These are phyloP conservation scores for Daldinia vernicosa DNA, from an alignment of 495 filamentous ascomycete genomes.

Conservation along the genomic window DNA sequence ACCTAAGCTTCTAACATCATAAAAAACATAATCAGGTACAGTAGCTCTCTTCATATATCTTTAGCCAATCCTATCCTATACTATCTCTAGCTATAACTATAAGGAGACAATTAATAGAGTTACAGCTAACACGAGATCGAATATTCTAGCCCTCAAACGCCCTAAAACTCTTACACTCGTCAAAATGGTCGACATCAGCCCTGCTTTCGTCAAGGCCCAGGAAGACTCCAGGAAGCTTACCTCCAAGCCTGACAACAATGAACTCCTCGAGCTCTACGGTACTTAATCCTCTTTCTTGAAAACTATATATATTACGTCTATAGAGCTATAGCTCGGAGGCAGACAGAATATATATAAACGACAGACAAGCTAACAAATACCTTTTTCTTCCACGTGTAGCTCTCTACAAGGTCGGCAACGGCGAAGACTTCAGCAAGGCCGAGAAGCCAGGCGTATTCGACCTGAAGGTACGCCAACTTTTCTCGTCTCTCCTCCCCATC, in stretches of 20 bases:
- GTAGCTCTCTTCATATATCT: background rate
- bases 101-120: background rate
- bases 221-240: slow-evolving; percentile 71
- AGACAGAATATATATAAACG: background rate
- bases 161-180: slow-evolving; percentile 8
- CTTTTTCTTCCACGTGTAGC: slow-evolving; percentile 41
- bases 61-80: slow-evolving; percentile 1
- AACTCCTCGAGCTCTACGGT: slow-evolving; percentile 65
- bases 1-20: background rate
- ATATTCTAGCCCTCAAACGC: slow-evolving; percentile 5
- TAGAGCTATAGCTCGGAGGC: background rate
- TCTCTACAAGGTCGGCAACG: slow-evolving; percentile 63
- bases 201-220: slow-evolving; percentile 68
- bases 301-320: background rate
- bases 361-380: slow-evolving; percentile 22
- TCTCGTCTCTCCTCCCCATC: background rate
- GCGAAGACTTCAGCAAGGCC: slow-evolving; percentile 57
- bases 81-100: slow-evolving; percentile 2
- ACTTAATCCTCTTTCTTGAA: slow-evolving; percentile 15
- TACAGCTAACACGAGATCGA: slow-evolving; percentile 18
- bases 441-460: slow-evolving; percentile 60
- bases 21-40: background rate
- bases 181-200: slow-evolving; percentile 54
- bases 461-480: slow-evolving; percentile 61
- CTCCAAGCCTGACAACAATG: slow-evolving; percentile 64